A percentile compares a stretch with the other conserved stretches of the same genome.
phyloP scores from a whole-genome alignment of 148 eudicot species.

The Rhododendron ovatum region DNA sequence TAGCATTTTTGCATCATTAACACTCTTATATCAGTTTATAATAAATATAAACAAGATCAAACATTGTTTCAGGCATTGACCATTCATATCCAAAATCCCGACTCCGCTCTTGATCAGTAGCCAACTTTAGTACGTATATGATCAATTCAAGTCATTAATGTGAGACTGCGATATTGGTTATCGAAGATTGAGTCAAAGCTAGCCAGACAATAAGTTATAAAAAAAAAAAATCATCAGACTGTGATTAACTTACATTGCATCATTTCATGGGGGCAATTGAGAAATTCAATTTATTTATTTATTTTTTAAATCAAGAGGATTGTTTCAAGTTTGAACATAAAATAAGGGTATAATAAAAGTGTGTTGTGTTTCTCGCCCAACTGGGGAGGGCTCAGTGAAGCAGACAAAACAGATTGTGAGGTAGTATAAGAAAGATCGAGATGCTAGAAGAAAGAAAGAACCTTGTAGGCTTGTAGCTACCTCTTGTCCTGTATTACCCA shows the following conservation, averaged over 20 bases:
- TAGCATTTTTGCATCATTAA: too few relatives aligned
- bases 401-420: constrained; percentile 38
- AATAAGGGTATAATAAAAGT: neutral
- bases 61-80: neutral
- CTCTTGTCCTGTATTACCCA: constrained; percentile 31
- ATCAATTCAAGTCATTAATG: too few relatives aligned
- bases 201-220: too few relatives aligned
- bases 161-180: neutral
- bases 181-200: too few relatives aligned
- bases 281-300: neutral
- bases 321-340: neutral
- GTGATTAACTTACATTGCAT: neutral
- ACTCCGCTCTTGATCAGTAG: too few relatives aligned
- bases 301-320: neutral
- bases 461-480: constrained; percentile 25
- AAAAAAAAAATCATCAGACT: neutral
- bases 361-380: constrained; percentile 19
- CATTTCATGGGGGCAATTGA: neutral
- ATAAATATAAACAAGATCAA: neutral
- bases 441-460: constrained; percentile 32
- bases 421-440: constrained; percentile 15
- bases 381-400: constrained; percentile 11
- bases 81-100: neutral
- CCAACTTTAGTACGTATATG: neutral
- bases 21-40: too few relatives aligned